Conservation (phyloP, 1,139 yeast species). For the Protomyces arabidopsidicola region DNA sequence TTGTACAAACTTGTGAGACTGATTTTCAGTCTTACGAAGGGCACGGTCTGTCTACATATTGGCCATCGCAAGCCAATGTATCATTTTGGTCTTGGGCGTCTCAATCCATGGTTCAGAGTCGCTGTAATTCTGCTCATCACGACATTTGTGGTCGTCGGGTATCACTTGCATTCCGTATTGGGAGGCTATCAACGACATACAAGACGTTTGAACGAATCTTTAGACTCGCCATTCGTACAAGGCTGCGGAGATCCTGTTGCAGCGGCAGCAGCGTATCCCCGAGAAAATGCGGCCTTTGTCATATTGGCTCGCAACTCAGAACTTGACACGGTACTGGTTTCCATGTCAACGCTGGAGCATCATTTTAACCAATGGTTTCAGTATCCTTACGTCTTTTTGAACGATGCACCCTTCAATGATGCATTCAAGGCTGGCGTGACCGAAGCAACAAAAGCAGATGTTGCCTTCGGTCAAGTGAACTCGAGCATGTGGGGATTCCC, state of each 20-base stretch:
- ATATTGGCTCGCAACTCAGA: conserved; percentile 76
- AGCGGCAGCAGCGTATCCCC: conserved; percentile 34
- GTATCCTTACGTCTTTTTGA: conserved; percentile 84
- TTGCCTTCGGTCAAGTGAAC: conserved; percentile 59
- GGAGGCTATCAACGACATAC: no score
- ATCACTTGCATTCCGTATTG: no score
- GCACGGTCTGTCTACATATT: no score
- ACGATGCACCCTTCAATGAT: conserved; percentile 66
- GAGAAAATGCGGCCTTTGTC: conserved; percentile 77
- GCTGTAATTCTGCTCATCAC: no score
- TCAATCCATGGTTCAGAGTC: no score
- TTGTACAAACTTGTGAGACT: no score
- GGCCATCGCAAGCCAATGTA: no score
- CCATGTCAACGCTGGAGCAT: conserved; percentile 69
- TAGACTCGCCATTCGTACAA: conserved; percentile 19
- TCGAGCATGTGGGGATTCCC: conserved; percentile 57
- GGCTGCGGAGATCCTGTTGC: conserved; percentile 29
- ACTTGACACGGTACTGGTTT: conserved; percentile 59
- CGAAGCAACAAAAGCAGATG: conserved; percentile 52
- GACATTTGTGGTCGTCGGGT: no score
- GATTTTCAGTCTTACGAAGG: no score
- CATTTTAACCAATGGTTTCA: conserved; percentile 87
- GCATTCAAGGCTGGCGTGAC: conserved; percentile 54
- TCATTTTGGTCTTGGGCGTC: no score
- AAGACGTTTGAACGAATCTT: no score